Conservation (phyloP, 441 rosid genomes). For the Gossypium gossypioides region DNA sequence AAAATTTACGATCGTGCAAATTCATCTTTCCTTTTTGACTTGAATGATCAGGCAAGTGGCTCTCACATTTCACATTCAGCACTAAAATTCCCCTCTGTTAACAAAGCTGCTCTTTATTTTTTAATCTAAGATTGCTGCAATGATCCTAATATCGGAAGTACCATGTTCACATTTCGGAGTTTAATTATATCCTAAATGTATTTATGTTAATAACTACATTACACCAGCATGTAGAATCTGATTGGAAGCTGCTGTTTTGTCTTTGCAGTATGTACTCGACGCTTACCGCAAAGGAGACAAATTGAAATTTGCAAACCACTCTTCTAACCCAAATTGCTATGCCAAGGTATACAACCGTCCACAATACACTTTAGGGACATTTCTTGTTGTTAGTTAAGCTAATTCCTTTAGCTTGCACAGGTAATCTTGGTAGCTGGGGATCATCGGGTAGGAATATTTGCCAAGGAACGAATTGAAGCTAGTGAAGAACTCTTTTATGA, state of each 20-base stretch:
- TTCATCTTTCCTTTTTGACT: slow-evolving; percentile 72
- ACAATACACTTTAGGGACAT: background rate
- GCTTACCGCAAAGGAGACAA: slow-evolving; percentile 87
- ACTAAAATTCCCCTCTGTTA: background rate
- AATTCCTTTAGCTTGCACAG: slow-evolving; percentile 26
- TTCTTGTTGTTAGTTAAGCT: slow-evolving; percentile 14
- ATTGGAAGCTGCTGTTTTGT: slow-evolving; percentile 12
- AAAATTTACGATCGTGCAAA: slow-evolving; percentile 55
- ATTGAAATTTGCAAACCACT: slow-evolving; percentile 78
- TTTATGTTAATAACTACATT: background rate
- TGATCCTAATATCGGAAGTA: background rate
- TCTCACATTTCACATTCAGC: background rate
- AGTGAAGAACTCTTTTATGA: slow-evolving; percentile 81
- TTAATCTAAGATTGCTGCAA: background rate
- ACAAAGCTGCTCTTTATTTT: background rate
- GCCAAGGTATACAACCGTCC: slow-evolving; percentile 51
- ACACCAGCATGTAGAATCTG: background rate
- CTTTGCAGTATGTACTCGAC: slow-evolving; percentile 56
- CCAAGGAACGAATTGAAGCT: slow-evolving; percentile 59
- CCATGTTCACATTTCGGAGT: background rate
- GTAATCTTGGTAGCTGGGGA: slow-evolving; percentile 86
- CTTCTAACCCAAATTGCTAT: slow-evolving; percentile 76
- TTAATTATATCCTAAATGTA: background rate
- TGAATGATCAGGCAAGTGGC: slow-evolving; percentile 75
- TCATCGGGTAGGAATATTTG: slow-evolving; percentile 76